Percentiles rank a stretch among this genome's conserved stretches.
These are phyloP conservation scores for Penicillium brevicompactum DNA, from an alignment of 2,329 filamentous ascomycete species.

Conservation along the genomic window DNA sequence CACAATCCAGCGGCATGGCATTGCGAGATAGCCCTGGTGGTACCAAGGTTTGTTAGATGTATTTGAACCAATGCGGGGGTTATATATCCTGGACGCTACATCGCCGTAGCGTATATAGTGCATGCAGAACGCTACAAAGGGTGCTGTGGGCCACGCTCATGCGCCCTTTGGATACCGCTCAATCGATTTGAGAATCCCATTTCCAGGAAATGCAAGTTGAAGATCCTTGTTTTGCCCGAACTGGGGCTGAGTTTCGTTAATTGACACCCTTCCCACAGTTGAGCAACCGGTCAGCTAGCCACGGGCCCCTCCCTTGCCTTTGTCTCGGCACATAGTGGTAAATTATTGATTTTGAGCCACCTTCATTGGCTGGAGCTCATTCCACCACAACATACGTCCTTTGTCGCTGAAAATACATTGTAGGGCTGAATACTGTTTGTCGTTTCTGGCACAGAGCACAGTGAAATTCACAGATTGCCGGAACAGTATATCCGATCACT, in stretches of 20 bases:
- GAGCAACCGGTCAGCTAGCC: constrained; percentile 16
- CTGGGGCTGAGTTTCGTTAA: not conserved
- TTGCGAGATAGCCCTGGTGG: not conserved
- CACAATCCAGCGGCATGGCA: too few relatives aligned
- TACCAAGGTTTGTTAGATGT: not conserved
- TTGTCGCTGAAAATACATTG: not conserved
- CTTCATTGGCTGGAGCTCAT: not conserved
- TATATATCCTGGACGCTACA: not conserved
- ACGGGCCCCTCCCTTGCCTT: not conserved
- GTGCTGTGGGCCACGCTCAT: constrained; percentile 11
- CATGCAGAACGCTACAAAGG: constrained; percentile 19
- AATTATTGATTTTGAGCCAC: not conserved
- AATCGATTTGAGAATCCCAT: constrained; percentile 15
- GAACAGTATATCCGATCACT: not conserved
- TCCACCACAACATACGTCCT: not conserved
- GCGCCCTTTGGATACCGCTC: constrained; percentile 10
- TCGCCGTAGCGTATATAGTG: not conserved
- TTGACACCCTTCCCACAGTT: not conserved
- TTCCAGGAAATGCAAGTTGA: constrained; percentile 30
- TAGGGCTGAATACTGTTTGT: not conserved
- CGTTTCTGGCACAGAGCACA: not conserved
- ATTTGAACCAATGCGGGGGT: not conserved
- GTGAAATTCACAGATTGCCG: not conserved
- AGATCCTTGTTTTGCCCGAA: constrained; percentile 17
- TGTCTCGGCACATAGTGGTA: not conserved